Base-by-base conservation (phyloP, 345 rosid species). In the Anastatica hierochuntica region DNA sequence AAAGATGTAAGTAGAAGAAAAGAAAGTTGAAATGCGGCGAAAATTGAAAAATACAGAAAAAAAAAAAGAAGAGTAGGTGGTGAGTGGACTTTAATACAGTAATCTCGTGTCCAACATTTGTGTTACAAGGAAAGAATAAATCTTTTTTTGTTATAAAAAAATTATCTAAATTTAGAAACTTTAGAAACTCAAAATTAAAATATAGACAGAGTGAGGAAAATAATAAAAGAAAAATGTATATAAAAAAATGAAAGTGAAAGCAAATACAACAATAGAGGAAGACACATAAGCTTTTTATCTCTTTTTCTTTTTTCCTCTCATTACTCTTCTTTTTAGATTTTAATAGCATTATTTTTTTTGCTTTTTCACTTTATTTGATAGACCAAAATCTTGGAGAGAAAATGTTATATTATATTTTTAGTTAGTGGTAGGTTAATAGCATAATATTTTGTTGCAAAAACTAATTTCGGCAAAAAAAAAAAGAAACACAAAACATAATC, bases 51-150 rank as follows among this genome's bases (percentile, higher is more conserved):
- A n/a, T n/a, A n/a, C n/a, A n/a, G n/a, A n/a, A n/a, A n/a, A n/a
- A n/a, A n/a, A n/a, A n/a, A n/a, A n/a, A n/a, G n/a, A n/a, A n/a
- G n/a, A n/a, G n/a, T n/a, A n/a, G n/a, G n/a, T n/a, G n/a, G 36
- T 17, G 43, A 59, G 49, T 66, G 49, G 54, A 59, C 66, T 59
- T 53, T 52, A 4, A 23, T 21, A 59, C 71, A 45, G 61, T 59
- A 45, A 39, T 17, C 53, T 39, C n/a, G n/a, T 59, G 66, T 53
- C 66, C 39, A 59, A 53, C 71, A 66, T 66, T 52, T 66, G 44
- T 52, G 61, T 48, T 52, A 51, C 60, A 66, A 60, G 66, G 6
- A 59, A 66, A 59, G 66, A 29, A 66, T 66, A 45, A 9, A 14
- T 44, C 49, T n/a, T n/a, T n/a, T n/a, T n/a, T n/a, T 45, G 14